These are phyloP conservation scores for Gaeumannomyces sp. DNA, from an alignment of 2,329 filamentous ascomycete genomes.

Conservation along the genomic window DNA sequence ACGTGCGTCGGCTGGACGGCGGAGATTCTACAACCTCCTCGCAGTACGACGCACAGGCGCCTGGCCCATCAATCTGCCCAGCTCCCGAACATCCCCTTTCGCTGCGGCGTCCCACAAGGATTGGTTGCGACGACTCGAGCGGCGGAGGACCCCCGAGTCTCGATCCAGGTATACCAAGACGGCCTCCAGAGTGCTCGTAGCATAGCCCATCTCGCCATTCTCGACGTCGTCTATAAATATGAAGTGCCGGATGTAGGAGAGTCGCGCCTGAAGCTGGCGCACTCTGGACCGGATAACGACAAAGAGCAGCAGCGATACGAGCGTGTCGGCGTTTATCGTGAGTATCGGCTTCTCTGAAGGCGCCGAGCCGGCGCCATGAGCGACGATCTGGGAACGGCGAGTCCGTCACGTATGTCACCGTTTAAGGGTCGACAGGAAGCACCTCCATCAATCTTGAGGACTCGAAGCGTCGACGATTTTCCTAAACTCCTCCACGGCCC, in stretches of 20 bases:
- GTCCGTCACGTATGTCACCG: slow-evolving; percentile 64
- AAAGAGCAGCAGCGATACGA: slow-evolving; percentile 85
- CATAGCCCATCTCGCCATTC: slow-evolving; percentile 92
- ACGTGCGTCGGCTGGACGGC: slow-evolving; percentile 37
- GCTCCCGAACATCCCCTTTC: slow-evolving; percentile 66
- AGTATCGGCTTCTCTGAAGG: slow-evolving; percentile 48
- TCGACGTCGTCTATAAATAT: slow-evolving; percentile 98
- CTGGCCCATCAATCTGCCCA: slow-evolving; percentile 72
- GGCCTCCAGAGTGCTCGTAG: slow-evolving; percentile 90
- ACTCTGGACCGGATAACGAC: slow-evolving; percentile 90
- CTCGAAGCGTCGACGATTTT: slow-evolving; percentile 72
- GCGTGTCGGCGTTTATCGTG: slow-evolving; percentile 74
- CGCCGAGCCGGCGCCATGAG: slow-evolving; percentile 25
- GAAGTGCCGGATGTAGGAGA: slow-evolving; percentile 95
- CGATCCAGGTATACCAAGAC: slow-evolving; percentile 81
- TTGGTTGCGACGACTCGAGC: slow-evolving; percentile 79
- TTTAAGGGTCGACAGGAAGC: slow-evolving; percentile 75
- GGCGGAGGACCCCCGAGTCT: slow-evolving; percentile 75
- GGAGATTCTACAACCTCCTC: slow-evolving; percentile 23
- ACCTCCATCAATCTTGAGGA: slow-evolving; percentile 81
- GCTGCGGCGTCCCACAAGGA: slow-evolving; percentile 81
- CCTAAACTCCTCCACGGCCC: slow-evolving; percentile 81
- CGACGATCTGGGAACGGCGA: not conserved
- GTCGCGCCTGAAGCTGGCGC: slow-evolving; percentile 76
- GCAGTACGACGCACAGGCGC: slow-evolving; percentile 38